These are phyloP conservation scores for Colletotrichum gloeosporioides DNA, from an alignment of 2,329 filamentous ascomycete genomes.

Conservation along the genomic window DNA sequence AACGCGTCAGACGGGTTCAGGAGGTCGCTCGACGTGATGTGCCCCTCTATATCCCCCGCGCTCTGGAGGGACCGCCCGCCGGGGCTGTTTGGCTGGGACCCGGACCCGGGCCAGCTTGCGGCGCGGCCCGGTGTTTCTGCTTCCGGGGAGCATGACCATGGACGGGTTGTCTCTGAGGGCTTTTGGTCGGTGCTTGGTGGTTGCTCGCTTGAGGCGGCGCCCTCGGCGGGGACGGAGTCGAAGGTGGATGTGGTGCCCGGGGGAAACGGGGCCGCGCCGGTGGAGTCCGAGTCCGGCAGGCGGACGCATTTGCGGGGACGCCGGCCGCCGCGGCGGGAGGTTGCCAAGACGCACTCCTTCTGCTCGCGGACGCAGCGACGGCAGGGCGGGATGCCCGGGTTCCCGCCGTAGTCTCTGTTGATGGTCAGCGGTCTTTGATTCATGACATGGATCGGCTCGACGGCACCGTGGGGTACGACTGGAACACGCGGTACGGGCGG, in stretches of 20 bases:
- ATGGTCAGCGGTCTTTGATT: neutral
- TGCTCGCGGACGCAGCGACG: slow-evolving; percentile 41
- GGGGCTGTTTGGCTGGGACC: slow-evolving; percentile 20
- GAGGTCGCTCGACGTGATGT: slow-evolving; percentile 44
- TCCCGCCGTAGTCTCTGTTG: slow-evolving; percentile 35
- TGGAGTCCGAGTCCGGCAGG: neutral
- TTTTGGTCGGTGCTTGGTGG: neutral
- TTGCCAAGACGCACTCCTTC: slow-evolving; percentile 44
- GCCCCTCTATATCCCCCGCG: slow-evolving; percentile 37
- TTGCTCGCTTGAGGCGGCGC: neutral
- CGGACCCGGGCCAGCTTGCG: slow-evolving; percentile 13
- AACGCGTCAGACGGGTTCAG: slow-evolving; percentile 47
- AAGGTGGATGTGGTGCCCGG: neutral
- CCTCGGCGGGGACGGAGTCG: neutral
- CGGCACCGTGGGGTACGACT: neutral
- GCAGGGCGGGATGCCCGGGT: slow-evolving; percentile 41
- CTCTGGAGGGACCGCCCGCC: slow-evolving; percentile 18
- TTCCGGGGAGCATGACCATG: slow-evolving; percentile 23
- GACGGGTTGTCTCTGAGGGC: neutral
- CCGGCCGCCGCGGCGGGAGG: slow-evolving; percentile 42
- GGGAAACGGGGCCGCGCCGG: neutral
- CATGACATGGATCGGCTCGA: neutral
- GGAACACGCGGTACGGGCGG: neutral
- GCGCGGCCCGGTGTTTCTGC: slow-evolving; percentile 3
- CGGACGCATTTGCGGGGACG: slow-evolving; percentile 28